Conservation (phyloP, 176 grass and related monocot genomes). For the Raddia guianensis region DNA sequence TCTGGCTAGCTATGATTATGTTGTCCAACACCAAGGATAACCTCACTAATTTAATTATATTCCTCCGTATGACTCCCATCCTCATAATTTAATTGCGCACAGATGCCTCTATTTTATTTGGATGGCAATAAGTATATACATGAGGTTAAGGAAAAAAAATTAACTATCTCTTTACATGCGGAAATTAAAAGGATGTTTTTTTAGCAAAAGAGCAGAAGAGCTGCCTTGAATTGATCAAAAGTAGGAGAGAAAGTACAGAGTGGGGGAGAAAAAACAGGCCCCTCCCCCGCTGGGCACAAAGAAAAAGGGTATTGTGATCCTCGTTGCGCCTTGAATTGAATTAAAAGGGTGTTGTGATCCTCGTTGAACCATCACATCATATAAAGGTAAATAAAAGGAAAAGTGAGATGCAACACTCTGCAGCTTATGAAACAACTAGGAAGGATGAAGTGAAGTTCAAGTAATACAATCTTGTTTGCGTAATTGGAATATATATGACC, state of each 20-base stretch:
- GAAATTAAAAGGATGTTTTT: neutral
- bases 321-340: no score
- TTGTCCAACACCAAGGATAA: constrained; percentile 47
- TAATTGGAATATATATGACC: constrained; percentile 19
- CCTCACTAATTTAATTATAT: constrained; percentile 25
- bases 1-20: constrained; percentile 51
- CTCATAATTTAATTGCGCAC: constrained; percentile 20
- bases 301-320: neutral
- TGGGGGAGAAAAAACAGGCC: no score
- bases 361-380: constrained; percentile 33
- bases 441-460: constrained; percentile 30
- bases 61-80: constrained; percentile 47
- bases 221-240: no score
- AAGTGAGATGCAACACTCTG: constrained; percentile 12
- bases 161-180: constrained; percentile 11
- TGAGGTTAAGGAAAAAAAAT: neutral
- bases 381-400: constrained; percentile 18
- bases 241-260: no score
- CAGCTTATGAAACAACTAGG: constrained; percentile 42
- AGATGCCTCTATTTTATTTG: constrained; percentile 36
- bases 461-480: constrained; percentile 11
- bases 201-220: no score
- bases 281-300: no score
- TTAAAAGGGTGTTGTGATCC: constrained; percentile 23
- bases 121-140: constrained; percentile 33